Base-by-base conservation (phyloP, 2,329 filamentous ascomycete species). In the Penicillium sp. region DNA sequence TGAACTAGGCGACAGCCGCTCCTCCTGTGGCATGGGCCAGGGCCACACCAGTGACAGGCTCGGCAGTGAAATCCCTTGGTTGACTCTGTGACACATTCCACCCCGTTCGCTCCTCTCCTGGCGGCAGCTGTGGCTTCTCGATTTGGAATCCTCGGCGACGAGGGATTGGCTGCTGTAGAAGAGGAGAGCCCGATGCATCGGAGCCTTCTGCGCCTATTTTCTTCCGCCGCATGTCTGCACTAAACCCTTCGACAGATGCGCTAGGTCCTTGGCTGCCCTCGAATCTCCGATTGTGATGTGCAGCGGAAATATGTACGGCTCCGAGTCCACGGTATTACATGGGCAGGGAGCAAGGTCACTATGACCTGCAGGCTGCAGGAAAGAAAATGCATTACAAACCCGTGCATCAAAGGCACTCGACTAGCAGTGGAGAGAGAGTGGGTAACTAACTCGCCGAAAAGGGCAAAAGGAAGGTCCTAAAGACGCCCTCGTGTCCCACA, bases 41-140 rank as follows among this genome's bases (percentile, higher is more conserved):
- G 40, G 26, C 40, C 43, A 43, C 41, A 33, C 16, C 29, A 40
- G 45, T 49, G 49, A 48, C 43, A 54, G 43, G 38, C 36, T 45
- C 40, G 41, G 39, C 16, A 48, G 25, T 34, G 25, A 23, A 39
- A 33, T 47, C 43, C 48, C 49, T 44, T 49, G 48, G 25, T 34
- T 45, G 14, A 33, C 43, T 38, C 38, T 46, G 49, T 54, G 52
- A 55, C 48, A 50, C 51, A 54, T 54, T 53, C 50, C 47, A 51
- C 25, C 27, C 21, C 14, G 36, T 10, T 39, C 33, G 36, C 27
- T 19, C 21, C 31, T 40, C 33, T 38, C 47, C 47, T 52, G 38
- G 42, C 43, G 44, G 49, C 39, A 43, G n/a, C 31, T 15, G 43
- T 18, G 47, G 47, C n/a, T 40, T 31, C 30, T 34, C 28, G 37